phyloP scores from a whole-genome alignment of 2,329 filamentous ascomycete species.

The Colletotrichum tropicale region DNA sequence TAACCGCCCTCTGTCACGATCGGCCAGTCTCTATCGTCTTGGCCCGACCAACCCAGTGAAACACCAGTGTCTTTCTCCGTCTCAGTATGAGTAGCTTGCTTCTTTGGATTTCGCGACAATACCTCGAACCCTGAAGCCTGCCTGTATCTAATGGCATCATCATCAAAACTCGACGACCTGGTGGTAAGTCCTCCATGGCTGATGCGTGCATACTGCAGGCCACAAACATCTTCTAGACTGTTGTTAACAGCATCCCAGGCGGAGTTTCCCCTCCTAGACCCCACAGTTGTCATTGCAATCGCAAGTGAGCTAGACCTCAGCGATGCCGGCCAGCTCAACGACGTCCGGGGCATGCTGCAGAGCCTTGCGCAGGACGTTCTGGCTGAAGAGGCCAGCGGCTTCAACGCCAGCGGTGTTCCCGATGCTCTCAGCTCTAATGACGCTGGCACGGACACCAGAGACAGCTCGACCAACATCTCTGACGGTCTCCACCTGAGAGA shows the following conservation, averaged over 20 bases:
- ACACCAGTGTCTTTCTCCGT: neutral
- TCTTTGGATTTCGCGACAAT: slow-evolving; percentile 8
- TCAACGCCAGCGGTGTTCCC: slow-evolving; percentile 78
- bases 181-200: neutral
- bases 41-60: neutral
- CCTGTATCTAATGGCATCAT: neutral
- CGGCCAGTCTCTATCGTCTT: neutral
- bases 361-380: slow-evolving; percentile 67
- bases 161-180: slow-evolving; percentile 12
- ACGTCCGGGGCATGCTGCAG: slow-evolving; percentile 66
- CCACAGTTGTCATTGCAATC: slow-evolving; percentile 78
- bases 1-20: neutral
- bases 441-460: slow-evolving; percentile 24
- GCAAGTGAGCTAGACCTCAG: slow-evolving; percentile 73
- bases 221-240: neutral
- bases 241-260: neutral
- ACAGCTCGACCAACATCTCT: slow-evolving; percentile 25
- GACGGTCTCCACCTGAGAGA: slow-evolving; percentile 28
- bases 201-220: neutral
- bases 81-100: slow-evolving; percentile 8
- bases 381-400: slow-evolving; percentile 74
- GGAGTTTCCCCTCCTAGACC: slow-evolving; percentile 68
- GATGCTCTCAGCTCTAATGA: slow-evolving; percentile 36
- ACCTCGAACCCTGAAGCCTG: slow-evolving; percentile 10
- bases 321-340: slow-evolving; percentile 52